Conservation (phyloP, 768 basidiomycete species). For the Chalciporus pseudorubinellus region DNA sequence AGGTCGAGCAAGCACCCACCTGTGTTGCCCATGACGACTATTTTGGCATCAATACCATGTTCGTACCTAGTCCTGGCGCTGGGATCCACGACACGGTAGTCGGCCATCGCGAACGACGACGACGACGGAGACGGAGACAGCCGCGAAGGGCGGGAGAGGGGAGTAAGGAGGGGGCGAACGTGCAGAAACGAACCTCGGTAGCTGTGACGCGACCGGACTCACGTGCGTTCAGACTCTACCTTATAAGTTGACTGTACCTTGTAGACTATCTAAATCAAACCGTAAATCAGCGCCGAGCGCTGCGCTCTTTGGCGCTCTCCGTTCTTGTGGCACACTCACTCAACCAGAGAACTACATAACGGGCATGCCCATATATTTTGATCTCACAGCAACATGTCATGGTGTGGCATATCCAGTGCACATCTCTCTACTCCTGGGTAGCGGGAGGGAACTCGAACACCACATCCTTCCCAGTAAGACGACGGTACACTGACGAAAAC, state of each 20-base stretch:
- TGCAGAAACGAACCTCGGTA: constrained; percentile 30
- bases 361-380: constrained; percentile 39
- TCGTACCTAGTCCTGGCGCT: constrained; percentile 70
- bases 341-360: constrained; percentile 26
- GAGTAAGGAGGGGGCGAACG: constrained; percentile 28
- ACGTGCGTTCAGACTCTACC: constrained; percentile 34
- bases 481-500: constrained; percentile 95
- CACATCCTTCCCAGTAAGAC: constrained; percentile 95
- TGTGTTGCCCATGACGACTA: constrained; percentile 90
- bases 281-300: background rate
- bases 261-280: too few species aligned
- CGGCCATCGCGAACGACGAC: constrained; percentile 45
- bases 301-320: constrained; percentile 11
- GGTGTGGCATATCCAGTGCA: constrained; percentile 32
- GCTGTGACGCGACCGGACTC: constrained; percentile 33
- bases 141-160: constrained; percentile 47
- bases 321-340: constrained; percentile 20
- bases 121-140: constrained; percentile 28
- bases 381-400: constrained; percentile 31
- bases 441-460: constrained; percentile 88
- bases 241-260: too few species aligned
- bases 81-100: constrained; percentile 60
- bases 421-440: constrained; percentile 56
- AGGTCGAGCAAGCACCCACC: constrained; percentile 36
- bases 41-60: constrained; percentile 89